Percentiles rank a stretch among this genome's conserved stretches.
phyloP scores from a whole-genome alignment of 805 yeast species.

The Starmerella potacharoeniae region DNA sequence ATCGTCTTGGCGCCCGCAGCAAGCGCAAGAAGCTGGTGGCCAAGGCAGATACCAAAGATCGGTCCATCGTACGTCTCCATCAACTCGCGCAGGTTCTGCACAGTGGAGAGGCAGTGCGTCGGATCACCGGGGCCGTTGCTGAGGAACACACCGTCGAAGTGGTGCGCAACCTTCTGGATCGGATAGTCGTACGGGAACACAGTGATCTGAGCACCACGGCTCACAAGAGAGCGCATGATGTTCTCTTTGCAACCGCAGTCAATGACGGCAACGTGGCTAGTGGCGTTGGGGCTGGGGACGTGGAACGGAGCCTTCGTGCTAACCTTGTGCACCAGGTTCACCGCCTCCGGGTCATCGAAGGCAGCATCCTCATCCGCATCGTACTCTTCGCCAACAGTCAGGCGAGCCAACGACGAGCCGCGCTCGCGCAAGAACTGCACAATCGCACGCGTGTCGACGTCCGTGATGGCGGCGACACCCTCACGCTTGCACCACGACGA shows the following conservation, averaged over 20 bases:
- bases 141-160: slow-evolving; percentile 87
- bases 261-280: slow-evolving; percentile 76
- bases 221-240: slow-evolving; percentile 82
- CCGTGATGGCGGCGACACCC: slow-evolving; percentile 91
- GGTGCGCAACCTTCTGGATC: slow-evolving; percentile 76
- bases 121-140: slow-evolving; percentile 99
- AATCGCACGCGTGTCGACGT: slow-evolving; percentile 92
- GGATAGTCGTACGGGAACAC: slow-evolving; percentile 96
- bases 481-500: slow-evolving; percentile 94
- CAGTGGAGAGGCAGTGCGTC: slow-evolving; percentile 58
- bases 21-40: slow-evolving; percentile 92
- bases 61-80: slow-evolving; percentile 66
- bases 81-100: slow-evolving; percentile 41
- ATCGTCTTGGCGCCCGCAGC: slow-evolving; percentile 90
- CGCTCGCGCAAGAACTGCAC: slow-evolving; percentile 89
- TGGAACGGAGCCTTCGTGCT: slow-evolving; percentile 94
- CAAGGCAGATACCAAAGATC: slow-evolving; percentile 94
- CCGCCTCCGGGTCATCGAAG: slow-evolving; percentile 77
- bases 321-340: slow-evolving; percentile 84
- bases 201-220: slow-evolving; percentile 91
- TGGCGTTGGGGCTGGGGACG: slow-evolving; percentile 40
- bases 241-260: slow-evolving; percentile 99
- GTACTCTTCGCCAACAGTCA: slow-evolving; percentile 81
- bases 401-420: slow-evolving; percentile 87
- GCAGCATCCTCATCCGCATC: slow-evolving; percentile 89